Percentiles rank a stretch among this genome's conserved stretches.
Evolutionary conservation across 345 rosid genomes (phyloP).

Genomic region (Litchi chinensis): DNA sequence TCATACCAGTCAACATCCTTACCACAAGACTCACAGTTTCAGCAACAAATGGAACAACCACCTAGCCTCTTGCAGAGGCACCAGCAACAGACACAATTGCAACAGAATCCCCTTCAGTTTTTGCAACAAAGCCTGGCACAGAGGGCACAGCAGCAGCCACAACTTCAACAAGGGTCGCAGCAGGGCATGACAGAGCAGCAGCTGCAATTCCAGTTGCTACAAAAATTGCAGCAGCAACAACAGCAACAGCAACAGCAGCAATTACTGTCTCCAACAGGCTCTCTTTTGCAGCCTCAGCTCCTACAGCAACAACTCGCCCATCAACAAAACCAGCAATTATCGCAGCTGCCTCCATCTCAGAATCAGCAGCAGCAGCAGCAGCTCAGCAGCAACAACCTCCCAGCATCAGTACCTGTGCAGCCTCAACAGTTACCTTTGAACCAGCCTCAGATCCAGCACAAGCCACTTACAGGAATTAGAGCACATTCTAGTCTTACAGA

Average conservation of each 20-base stretch:
- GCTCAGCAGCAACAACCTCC: conserved; percentile 53
- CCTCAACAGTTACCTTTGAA: conserved; percentile 58
- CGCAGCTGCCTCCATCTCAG: conserved; percentile 56
- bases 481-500: conserved; percentile 74
- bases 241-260: conserved; percentile 66
- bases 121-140: conserved; percentile 58
- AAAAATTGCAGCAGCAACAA: conserved; percentile 56
- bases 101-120: conserved; percentile 56
- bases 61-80: conserved; percentile 57
- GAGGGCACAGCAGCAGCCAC: conserved; percentile 58
- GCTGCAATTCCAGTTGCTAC: conserved; percentile 64
- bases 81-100: conserved; percentile 67
- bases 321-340: conserved; percentile 58
- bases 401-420: conserved; percentile 56
- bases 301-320: conserved; percentile 56
- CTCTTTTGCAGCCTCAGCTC: conserved; percentile 69
- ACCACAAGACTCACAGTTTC: conserved; percentile 64
- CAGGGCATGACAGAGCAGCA: conserved; percentile 81
- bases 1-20: conserved; percentile 57
- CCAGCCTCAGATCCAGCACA: conserved; percentile 62
- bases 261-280: conserved; percentile 55
- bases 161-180: conserved; percentile 60
- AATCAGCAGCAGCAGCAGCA: conserved; percentile 57
- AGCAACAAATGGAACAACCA: conserved; percentile 69
- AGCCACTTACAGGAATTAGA: conserved; percentile 48